Evolutionary conservation across 305 asterid species (phyloP).

Genomic region (Fraxinus ornus): DNA sequence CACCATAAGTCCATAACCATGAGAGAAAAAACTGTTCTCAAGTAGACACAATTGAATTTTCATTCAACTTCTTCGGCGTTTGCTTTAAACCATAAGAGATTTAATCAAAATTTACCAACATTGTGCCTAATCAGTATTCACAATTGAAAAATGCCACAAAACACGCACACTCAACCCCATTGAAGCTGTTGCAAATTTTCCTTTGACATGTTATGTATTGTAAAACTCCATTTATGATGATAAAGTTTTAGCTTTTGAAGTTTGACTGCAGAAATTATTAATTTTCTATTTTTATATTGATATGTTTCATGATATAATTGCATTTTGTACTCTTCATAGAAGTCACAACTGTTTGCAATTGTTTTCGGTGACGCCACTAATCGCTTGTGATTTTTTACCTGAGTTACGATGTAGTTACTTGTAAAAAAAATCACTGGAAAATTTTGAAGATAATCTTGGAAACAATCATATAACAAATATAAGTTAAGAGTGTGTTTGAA

Average conservation of each 20-base stretch:
- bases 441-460: neutral
- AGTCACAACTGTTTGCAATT: slow-evolving; percentile 27
- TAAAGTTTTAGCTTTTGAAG: neutral
- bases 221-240: neutral
- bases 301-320: slow-evolving; percentile 25
- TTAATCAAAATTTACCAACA: no score
- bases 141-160: neutral
- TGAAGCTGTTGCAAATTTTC: neutral
- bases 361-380: slow-evolving; percentile 25
- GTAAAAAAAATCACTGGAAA: no score
- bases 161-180: neutral
- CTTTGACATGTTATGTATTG: neutral
- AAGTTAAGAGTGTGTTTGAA: no score
- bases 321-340: slow-evolving; percentile 18
- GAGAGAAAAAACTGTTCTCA: neutral
- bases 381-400: neutral
- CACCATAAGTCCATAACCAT: neutral
- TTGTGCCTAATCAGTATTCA: neutral
- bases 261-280: neutral
- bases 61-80: neutral
- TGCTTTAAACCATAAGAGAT: neutral
- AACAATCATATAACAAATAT: neutral
- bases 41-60: neutral
- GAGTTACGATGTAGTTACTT: neutral
- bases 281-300: slow-evolving; percentile 15